Evolutionary conservation across 192 early-diverging fungal species (phyloP), one percentile per base, ranked within the genome.

Genomic region (Umbelopsis vinacea): DNA sequence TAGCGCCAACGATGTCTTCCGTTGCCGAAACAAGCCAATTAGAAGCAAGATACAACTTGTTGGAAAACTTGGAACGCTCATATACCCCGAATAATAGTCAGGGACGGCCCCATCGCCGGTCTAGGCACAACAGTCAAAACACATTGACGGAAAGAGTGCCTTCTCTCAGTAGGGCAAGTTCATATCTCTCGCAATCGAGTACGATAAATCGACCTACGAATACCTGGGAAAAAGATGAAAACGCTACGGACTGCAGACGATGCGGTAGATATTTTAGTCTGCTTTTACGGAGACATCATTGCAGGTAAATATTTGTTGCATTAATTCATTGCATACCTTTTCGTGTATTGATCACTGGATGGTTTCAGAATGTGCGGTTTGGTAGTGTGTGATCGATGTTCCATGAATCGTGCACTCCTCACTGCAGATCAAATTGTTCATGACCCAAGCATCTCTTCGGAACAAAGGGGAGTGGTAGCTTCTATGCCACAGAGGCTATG

Each of bases 371-470:
- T 47, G 21, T 74, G 73, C 50, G 73, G 73, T 37, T 54, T 68
- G 21, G 54, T 74, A 10, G 54, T 74, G 3, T 74, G 73, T 23
- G 67, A 74, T 37, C 54, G 46, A 19, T 74, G 73, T 46, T 74
- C 73, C 7, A 60, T 54, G 8, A 68, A 74, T 22, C 33, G 73
- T 50, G 46, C 46, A 48, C 29, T 60, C 11, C n/a, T 74, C 9
- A 53, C 67, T 7, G 19, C 29, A 8, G 54, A 54, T 22, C 68
- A 69, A 37, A 63, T 69, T 10, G 52, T 69, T 9, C 46, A 60
- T 15, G 43, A 50, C n/a, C 53, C 68, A 23, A n/a, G 47, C 14
- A 48, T 21, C 12, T 26, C 52, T 47, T 24, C 26, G 4, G 52
- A 69, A 40, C 47, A 69, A n/a, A 46, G 50, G 1, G 46, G 47